Evolutionary conservation across 306 rosid genomes (phyloP).

Genomic region (Castanea crenata): DNA sequence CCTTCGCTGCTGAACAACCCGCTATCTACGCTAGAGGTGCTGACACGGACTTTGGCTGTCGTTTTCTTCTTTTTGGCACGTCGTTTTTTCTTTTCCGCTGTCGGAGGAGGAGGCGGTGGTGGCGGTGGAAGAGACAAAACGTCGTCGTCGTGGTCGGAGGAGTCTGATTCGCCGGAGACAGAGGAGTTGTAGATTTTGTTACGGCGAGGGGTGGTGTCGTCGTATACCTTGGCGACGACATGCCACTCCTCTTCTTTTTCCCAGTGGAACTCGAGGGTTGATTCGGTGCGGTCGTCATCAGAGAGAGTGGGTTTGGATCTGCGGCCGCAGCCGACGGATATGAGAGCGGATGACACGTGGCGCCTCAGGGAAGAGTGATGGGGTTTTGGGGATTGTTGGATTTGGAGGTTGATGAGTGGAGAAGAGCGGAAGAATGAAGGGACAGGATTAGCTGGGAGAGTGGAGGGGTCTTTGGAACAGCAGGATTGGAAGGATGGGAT

Average conservation of each 20-base stretch:
- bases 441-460: slow-evolving; percentile 32
- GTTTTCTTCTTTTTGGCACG: slow-evolving; percentile 33
- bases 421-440: slow-evolving; percentile 31
- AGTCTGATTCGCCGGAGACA: slow-evolving; percentile 24
- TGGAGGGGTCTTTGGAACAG: slow-evolving; percentile 42
- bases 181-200: slow-evolving; percentile 52
- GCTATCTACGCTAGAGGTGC: slow-evolving; percentile 59
- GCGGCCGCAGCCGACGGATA: slow-evolving; percentile 31
- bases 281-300: slow-evolving; percentile 25
- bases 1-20: slow-evolving; percentile 49
- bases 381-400: slow-evolving; percentile 14
- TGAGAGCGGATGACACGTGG: slow-evolving; percentile 46
- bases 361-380: slow-evolving; percentile 35
- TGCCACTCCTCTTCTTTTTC: slow-evolving; percentile 45
- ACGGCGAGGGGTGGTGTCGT: slow-evolving; percentile 31
- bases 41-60: slow-evolving; percentile 30
- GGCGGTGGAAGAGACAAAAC: slow-evolving; percentile 26
- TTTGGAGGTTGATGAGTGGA: slow-evolving; percentile 11
- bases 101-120: slow-evolving; percentile 6
- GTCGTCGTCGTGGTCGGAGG: slow-evolving; percentile 25
- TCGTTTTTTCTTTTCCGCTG: slow-evolving; percentile 28
- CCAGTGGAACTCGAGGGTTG: slow-evolving; percentile 31
- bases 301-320: slow-evolving; percentile 40
- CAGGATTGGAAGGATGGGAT: slow-evolving; percentile 51
- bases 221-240: slow-evolving; percentile 43